These are phyloP conservation scores for Hypoxylon sp. DNA, from an alignment of 2,329 filamentous ascomycete genomes.

Conservation along the genomic window DNA sequence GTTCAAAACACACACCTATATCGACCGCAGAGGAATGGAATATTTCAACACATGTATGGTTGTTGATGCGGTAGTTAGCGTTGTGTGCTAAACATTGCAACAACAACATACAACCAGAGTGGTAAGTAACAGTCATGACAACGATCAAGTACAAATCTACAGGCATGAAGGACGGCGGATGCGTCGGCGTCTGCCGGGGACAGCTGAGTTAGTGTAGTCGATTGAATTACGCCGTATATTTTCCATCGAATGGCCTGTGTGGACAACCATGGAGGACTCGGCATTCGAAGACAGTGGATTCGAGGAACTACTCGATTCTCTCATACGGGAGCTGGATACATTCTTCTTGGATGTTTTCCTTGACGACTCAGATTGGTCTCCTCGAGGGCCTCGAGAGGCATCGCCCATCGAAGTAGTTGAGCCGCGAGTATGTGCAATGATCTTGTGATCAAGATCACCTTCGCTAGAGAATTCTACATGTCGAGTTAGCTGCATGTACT, in stretches of 20 bases:
- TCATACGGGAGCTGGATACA: slow-evolving; percentile 2
- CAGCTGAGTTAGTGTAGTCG: background rate
- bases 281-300: slow-evolving; percentile 28
- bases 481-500: slow-evolving; percentile 16
- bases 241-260: slow-evolving; percentile 53
- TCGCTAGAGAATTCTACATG: slow-evolving; percentile 46
- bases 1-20: background rate
- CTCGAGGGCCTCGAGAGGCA: slow-evolving; percentile 5
- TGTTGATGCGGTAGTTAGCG: background rate
- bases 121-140: background rate
- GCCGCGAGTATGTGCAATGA: background rate
- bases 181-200: slow-evolving; percentile 29
- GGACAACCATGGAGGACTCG: slow-evolving; percentile 49
- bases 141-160: slow-evolving; percentile 1
- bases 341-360: slow-evolving; percentile 18
- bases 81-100: background rate
- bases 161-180: slow-evolving; percentile 33
- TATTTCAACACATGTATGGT: background rate
- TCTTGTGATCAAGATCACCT: slow-evolving; percentile 32
- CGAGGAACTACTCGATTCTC: slow-evolving; percentile 29
- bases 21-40: background rate
- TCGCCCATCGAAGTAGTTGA: slow-evolving; percentile 4
- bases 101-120: background rate
- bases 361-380: slow-evolving; percentile 10
- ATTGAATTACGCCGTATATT: slow-evolving; percentile 21